Percentiles rank a stretch among this genome's conserved stretches.
phyloP scores from a whole-genome alignment of 495 filamentous ascomycete species.

The Aspergillus incahuasiensis region DNA sequence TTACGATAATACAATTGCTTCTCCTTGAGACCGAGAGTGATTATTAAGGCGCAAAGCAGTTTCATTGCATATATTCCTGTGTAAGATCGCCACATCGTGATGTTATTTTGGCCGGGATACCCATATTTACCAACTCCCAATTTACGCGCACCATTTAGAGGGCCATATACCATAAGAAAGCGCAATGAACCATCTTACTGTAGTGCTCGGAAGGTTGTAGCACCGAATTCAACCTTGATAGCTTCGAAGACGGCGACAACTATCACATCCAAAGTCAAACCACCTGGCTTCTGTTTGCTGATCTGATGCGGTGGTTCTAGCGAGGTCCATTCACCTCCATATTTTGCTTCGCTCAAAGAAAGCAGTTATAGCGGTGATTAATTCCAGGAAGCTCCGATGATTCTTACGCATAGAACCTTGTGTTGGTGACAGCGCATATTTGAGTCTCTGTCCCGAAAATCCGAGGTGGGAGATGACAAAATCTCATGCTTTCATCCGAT shows the following conservation, averaged over 20 bases:
- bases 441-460: neutral
- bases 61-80: no score
- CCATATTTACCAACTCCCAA: no score
- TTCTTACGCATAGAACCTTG: neutral
- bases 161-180: no score
- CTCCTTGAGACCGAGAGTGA: no score
- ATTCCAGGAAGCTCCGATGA: neutral
- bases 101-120: no score
- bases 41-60: no score
- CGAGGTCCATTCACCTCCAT: no score
- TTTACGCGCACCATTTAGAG: no score
- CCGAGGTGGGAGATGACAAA: neutral
- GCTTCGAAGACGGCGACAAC: neutral
- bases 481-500: conserved; percentile 36
- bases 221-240: neutral
- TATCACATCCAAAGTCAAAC: neutral
- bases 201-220: neutral
- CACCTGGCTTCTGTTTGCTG: neutral
- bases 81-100: no score
- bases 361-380: neutral
- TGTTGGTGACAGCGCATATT: neutral
- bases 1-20: no score
- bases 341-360: neutral
- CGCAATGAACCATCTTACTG: no score
- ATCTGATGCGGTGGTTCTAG: neutral